Base-by-base conservation (phyloP, 1,284 basidiomycete species). In the Sparassis latifolia region DNA sequence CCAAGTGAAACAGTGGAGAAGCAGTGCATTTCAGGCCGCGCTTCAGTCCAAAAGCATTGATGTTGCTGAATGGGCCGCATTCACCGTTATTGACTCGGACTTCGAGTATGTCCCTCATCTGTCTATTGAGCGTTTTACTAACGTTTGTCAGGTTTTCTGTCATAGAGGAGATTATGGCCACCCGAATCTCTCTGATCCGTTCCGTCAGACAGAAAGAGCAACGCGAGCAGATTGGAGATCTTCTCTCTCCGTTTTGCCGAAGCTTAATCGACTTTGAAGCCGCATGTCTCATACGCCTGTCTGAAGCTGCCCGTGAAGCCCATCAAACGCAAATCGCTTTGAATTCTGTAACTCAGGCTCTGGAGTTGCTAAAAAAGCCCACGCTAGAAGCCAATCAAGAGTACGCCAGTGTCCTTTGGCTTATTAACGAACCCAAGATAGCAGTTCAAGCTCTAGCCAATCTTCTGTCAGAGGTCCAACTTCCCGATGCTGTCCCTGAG, bases 321-420 rank as follows among this genome's bases (percentile, higher is more conserved):
- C 76, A 79, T 44, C 81, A 89, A 50, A 67, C 82, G 10, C 93
- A 97, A 62, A 80, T 91, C 43, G 89, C 96, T 0, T 71, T 97
- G 46, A 97, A 97, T 58, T 85, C 94, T 2, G 76, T 95, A 33
- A 77, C 87, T 10, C 79, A 82, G 32, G 90, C 92, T 0, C 84
- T 87, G 57, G 72, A 71, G 42, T 69, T 96, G 27, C 81, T 84
- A 54, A 63, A 61, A 0, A 54, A 58, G 2, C 62, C 75, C 1
- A 72, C 74, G 1, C 74, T 83, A 10, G 74, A 81, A 31, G 77
- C 88, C n/a, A 78, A 78, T 1, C 75, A 84, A 60, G 94, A 97
- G 65, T 92, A 92, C 58, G 87, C 95, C 2, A 81, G 86, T 50
- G 92, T 97, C 4, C 76, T 98, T 9, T 98, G 96, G 93, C 70